These are phyloP conservation scores for Phalaenopsis aphrodite DNA, from an alignment of 106 monocot genomes.

Conservation along the genomic window DNA sequence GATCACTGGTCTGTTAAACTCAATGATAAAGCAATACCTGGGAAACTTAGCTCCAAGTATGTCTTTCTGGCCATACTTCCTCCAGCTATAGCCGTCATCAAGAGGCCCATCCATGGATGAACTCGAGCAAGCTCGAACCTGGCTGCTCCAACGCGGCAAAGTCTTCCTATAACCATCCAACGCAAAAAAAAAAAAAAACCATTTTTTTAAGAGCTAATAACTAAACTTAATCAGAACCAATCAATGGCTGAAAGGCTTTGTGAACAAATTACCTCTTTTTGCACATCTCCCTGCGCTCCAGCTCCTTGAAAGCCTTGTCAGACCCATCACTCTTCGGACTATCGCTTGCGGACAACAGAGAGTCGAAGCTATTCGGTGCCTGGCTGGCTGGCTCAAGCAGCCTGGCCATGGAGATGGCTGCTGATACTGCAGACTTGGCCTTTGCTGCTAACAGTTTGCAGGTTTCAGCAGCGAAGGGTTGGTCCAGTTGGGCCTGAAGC, in stretches of 20 bases:
- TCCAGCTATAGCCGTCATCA: conserved; percentile 57
- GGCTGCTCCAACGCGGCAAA: conserved; percentile 15
- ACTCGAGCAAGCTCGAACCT: conserved; percentile 15
- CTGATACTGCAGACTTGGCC: conserved; percentile 10
- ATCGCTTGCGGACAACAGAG: background rate
- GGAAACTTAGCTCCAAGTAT: conserved; percentile 51
- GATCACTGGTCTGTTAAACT: too few relatives aligned
- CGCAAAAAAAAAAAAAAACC: background rate
- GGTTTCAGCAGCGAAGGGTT: conserved; percentile 6
- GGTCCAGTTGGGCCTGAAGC: conserved; percentile 21
- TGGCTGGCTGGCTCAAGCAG: too few relatives aligned
- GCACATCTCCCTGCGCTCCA: conserved; percentile 17
- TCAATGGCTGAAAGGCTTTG: background rate
- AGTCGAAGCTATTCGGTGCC: background rate
- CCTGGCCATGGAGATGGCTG: conserved; percentile 28
- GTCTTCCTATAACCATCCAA: conserved; percentile 23
- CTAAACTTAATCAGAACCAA: too few relatives aligned
- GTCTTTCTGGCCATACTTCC: conserved; percentile 61
- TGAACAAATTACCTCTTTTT: conserved; percentile 33
- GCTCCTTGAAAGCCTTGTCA: conserved; percentile 13
- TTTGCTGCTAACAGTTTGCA: conserved; percentile 13
- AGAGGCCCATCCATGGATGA: conserved; percentile 15
- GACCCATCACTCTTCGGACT: conserved; percentile 8
- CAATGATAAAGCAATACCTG: conserved; percentile 16
- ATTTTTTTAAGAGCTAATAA: too few relatives aligned